Base-by-base conservation (phyloP, 331 rosid species). In the Pyrus hybrid region DNA sequence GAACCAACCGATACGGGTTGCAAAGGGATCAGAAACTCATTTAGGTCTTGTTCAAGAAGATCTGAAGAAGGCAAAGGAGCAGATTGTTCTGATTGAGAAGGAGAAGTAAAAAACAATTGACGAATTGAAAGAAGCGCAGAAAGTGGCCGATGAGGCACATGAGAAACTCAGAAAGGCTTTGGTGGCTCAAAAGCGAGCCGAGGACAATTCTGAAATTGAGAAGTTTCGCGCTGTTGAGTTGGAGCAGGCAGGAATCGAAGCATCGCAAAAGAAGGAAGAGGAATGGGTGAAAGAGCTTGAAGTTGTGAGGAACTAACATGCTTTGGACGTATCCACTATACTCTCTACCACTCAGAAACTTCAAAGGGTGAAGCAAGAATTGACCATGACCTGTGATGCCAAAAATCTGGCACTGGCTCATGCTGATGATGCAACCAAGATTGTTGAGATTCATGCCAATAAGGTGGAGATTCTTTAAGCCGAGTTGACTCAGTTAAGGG, bases 161-260 rank as follows among this genome's bases (percentile, higher is more conserved):
- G 96, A 84, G 85, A 92, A 90, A 80, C 96, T 91, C 80, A 80
- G 75, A 77, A 96, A 94, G 76, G 97, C 99, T 63, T 63, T 85
- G 85, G 89, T 88, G 85, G 97, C 99, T 33, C 96, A 87, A 35
- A 92, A 90, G 84, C 91, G 91, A 33, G 99, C 97, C 0, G 96
- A 94, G 80, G 96, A 92, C 70, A 57, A 83, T 77, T 92, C 96
- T 6, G 99, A 94, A 88, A 92, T 94, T 13, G 97, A 92, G 75
- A 94, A 89, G 89, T 94, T 94, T 61, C 91, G 99, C 65, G 96
- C 93, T 21, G 89, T 94, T 25, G 99, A 94, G 83, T 79, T 90
- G 92, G 97, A 94, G 81, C 97, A 94, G 84, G 96, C 93, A 33
- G 96, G 97, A 80, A 91, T 94, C 67, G 99, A 92, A 76, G 92